These are phyloP conservation scores for Chrysopogon serrulatus DNA, from an alignment of 176 grass and related monocot genomes.

Conservation along the genomic window DNA sequence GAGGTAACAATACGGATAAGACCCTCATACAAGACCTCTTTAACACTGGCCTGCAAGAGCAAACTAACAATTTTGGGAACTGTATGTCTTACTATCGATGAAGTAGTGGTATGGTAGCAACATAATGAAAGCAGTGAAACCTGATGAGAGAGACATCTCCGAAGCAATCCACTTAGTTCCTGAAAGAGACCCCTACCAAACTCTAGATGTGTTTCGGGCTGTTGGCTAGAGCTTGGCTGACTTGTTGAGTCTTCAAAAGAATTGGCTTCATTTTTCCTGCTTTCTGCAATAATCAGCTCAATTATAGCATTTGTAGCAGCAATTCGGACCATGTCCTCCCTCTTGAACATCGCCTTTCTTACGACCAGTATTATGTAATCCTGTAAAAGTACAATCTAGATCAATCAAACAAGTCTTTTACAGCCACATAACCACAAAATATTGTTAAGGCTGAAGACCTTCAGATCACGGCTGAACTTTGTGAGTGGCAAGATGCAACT, in stretches of 20 bases:
- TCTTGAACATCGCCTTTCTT: slow-evolving; percentile 94
- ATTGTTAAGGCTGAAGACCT: slow-evolving; percentile 47
- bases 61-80: slow-evolving; percentile 15
- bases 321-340: slow-evolving; percentile 60
- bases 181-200: slow-evolving; percentile 62
- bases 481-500: slow-evolving; percentile 77
- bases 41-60: slow-evolving; percentile 67
- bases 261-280: slow-evolving; percentile 43
- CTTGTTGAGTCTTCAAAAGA: slow-evolving; percentile 67
- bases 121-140: slow-evolving; percentile 32
- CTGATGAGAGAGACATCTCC: slow-evolving; percentile 81
- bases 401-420: not conserved
- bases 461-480: slow-evolving; percentile 60
- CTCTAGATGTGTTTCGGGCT: slow-evolving; percentile 47
- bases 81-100: slow-evolving; percentile 3
- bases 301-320: slow-evolving; percentile 72
- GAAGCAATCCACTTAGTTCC: slow-evolving; percentile 76
- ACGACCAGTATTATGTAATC: slow-evolving; percentile 89
- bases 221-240: slow-evolving; percentile 85
- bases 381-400: slow-evolving; percentile 40
- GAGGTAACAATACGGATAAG: slow-evolving; percentile 57
- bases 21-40: slow-evolving; percentile 68
- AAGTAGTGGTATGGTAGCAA: not conserved
- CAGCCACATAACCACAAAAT: not conserved
- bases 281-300: slow-evolving; percentile 65